A percentile compares a stretch with the other conserved stretches of the same genome.
These are phyloP conservation scores for Babesia ovata DNA, from an alignment of 169 alveolate species.

Conservation along the genomic window DNA sequence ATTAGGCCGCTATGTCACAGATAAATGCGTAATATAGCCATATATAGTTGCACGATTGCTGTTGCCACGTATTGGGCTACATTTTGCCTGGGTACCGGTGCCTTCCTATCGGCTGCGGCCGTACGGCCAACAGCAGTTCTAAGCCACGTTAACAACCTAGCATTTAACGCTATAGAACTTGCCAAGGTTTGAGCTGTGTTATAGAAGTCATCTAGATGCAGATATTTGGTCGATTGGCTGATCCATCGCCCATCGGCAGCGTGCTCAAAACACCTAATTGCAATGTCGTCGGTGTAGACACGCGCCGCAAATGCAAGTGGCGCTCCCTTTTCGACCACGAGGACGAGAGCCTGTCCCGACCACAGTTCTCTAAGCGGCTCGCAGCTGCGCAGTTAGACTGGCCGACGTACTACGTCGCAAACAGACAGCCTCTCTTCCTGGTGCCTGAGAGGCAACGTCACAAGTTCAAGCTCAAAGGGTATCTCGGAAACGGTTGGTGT, in stretches of 20 bases:
- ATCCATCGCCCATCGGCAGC: constrained; percentile 63
- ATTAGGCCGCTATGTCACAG: no score
- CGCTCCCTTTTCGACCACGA: constrained; percentile 27
- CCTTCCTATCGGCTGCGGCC: constrained; percentile 2
- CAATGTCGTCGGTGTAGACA: neutral
- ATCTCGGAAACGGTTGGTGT: constrained; percentile 36
- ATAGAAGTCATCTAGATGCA: neutral
- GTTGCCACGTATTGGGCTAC: neutral
- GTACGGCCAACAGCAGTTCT: constrained; percentile 3
- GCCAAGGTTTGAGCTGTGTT: constrained; percentile 30
- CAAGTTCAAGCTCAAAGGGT: constrained; percentile 48
- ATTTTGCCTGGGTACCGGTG: neutral
- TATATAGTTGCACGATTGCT: neutral
- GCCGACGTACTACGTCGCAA: constrained; percentile 58
- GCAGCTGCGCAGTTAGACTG: constrained; percentile 24
- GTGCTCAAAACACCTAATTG: constrained; percentile 44
- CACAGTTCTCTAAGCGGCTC: constrained; percentile 37
- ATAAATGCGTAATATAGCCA: no score
- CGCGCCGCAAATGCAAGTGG: constrained; percentile 25
- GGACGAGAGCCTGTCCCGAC: constrained; percentile 32
- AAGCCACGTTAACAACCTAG: neutral
- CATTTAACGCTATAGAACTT: constrained; percentile 46
- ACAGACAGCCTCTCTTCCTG: constrained; percentile 54
- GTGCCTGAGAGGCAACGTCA: constrained; percentile 56
- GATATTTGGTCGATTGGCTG: constrained; percentile 61